These are phyloP conservation scores for Coemansia sp. DNA, from an alignment of 192 early-diverging fungal genomes.

Conservation along the genomic window DNA sequence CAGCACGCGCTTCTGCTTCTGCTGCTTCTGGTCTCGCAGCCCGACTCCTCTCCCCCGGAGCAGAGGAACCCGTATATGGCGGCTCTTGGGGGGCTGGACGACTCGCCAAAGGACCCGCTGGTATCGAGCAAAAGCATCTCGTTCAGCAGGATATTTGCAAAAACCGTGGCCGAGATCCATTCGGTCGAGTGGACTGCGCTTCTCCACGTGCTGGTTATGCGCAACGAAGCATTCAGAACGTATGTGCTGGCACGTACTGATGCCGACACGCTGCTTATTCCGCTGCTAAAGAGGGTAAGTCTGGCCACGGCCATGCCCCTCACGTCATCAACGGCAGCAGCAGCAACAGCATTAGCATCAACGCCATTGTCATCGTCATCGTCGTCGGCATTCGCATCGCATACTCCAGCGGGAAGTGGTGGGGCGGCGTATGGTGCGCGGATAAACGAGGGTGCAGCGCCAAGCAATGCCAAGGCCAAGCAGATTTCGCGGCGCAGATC, in stretches of 20 bases:
- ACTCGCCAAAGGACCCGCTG: constrained; percentile 22
- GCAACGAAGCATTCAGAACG: constrained; percentile 43
- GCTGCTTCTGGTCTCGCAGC: constrained; percentile 34
- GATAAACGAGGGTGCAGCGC: background rate
- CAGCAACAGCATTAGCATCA: constrained; percentile 3
- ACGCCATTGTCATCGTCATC: background rate
- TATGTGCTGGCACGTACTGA: constrained; percentile 51
- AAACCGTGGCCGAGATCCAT: constrained; percentile 21
- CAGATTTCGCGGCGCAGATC: constrained; percentile 1
- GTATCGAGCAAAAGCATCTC: constrained; percentile 17
- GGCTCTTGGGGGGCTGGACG: constrained; percentile 21
- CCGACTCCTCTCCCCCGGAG: background rate
- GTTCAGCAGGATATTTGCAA: constrained; percentile 43
- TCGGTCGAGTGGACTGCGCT: constrained; percentile 36
- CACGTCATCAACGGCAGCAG: constrained; percentile 14
- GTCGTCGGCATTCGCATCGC: background rate
- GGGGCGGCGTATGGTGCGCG: background rate
- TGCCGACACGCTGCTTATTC: constrained; percentile 42
- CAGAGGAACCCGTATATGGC: constrained; percentile 25
- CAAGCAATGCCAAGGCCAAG: constrained; percentile 1
- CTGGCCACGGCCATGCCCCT: constrained; percentile 37
- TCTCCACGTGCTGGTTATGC: constrained; percentile 33
- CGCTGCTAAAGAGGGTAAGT: constrained; percentile 33
- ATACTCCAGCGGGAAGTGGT: constrained; percentile 1
- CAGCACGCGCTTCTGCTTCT: constrained; percentile 42